A percentile compares a stretch with the other conserved stretches of the same genome.
Evolutionary conservation across 148 eudicot species (phyloP).

Genomic region (Suaeda aralocaspica): DNA sequence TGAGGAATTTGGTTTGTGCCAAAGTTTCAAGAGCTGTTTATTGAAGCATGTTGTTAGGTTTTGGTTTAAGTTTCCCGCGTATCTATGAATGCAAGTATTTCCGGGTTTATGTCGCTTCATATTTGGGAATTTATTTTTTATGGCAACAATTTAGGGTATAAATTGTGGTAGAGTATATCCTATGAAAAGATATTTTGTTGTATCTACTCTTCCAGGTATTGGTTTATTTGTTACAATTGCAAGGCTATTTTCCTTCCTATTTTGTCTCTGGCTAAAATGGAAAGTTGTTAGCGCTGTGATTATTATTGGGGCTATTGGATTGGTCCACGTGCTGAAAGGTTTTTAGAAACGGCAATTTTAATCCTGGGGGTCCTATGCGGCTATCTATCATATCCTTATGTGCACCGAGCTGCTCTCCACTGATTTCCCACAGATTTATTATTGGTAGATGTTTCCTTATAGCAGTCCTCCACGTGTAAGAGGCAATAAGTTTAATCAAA

Average conservation of each 20-base stretch:
- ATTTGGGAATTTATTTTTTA: background rate
- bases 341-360: background rate
- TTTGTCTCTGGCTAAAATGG: constrained; percentile 4
- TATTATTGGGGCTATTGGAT: background rate
- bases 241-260: constrained; percentile 12
- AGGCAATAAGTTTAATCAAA: no score
- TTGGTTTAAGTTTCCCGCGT: background rate
- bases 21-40: background rate
- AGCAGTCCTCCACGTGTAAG: background rate
- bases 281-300: background rate
- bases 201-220: background rate
- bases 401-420: background rate
- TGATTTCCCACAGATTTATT: background rate
- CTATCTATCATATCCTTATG: background rate
- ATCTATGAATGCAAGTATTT: background rate
- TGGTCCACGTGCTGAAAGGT: background rate
- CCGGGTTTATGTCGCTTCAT: background rate
- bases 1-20: background rate
- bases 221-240: background rate
- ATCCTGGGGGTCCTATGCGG: background rate
- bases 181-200: background rate
- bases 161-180: background rate
- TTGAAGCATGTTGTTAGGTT: background rate
- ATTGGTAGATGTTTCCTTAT: background rate
- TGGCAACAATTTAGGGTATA: no score